Percentiles rank a stretch among this genome's conserved stretches.
phyloP scores from a whole-genome alignment of 2,329 filamentous ascomycete genomes.

The Trichoderma pleuroti region DNA sequence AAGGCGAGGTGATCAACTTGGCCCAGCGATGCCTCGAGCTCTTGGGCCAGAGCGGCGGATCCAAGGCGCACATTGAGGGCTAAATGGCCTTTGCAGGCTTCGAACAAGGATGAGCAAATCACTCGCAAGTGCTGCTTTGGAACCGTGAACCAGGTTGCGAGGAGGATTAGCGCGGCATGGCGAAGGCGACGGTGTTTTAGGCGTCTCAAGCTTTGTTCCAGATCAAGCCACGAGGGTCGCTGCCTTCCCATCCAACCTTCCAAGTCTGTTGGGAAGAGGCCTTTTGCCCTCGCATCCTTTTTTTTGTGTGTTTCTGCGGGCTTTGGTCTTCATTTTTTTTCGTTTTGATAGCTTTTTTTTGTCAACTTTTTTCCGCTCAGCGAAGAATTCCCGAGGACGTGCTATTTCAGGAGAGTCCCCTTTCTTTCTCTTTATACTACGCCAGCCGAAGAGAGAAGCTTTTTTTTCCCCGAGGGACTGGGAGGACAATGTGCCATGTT shows the following conservation, averaged over 20 bases:
- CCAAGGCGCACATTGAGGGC: slow-evolving; percentile 79
- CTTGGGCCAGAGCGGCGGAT: slow-evolving; percentile 64
- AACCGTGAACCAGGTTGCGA: background rate
- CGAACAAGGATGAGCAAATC: background rate
- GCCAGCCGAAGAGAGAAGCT: background rate
- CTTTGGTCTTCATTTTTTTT: background rate
- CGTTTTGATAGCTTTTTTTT: slow-evolving; percentile 12
- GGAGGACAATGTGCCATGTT: slow-evolving; percentile 11
- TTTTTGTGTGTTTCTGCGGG: slow-evolving; percentile 20
- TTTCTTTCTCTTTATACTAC: background rate
- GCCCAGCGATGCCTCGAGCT: slow-evolving; percentile 88
- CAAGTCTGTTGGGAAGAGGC: slow-evolving; percentile 17
- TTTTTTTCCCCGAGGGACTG: background rate
- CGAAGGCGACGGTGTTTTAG: slow-evolving; percentile 29
- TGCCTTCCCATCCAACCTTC: slow-evolving; percentile 16
- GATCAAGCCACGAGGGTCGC: slow-evolving; percentile 26
- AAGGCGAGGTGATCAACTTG: slow-evolving; percentile 87
- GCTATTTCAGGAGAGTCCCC: slow-evolving; percentile 12
- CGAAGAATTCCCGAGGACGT: slow-evolving; percentile 10
- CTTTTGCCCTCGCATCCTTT: slow-evolving; percentile 20
- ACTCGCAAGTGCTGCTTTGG: background rate
- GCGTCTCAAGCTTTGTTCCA: slow-evolving; percentile 30
- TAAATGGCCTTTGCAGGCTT: slow-evolving; percentile 35
- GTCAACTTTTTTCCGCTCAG: slow-evolving; percentile 13
- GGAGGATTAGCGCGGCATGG: slow-evolving; percentile 17